phyloP scores from a whole-genome alignment of 2,329 filamentous ascomycete species.

The Diaporthe sp. region DNA sequence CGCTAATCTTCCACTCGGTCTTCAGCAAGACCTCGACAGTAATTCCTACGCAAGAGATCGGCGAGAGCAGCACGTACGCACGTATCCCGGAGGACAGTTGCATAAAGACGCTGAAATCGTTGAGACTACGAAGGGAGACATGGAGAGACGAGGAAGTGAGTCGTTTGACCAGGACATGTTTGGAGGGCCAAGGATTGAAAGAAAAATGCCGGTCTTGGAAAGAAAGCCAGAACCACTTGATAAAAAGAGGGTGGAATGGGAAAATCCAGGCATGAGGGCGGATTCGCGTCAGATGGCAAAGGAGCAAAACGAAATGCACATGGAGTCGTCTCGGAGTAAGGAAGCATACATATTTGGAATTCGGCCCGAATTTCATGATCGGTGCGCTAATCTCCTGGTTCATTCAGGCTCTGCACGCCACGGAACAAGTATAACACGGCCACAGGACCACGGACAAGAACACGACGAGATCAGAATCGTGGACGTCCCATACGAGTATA shows the following conservation, averaged over 20 bases:
- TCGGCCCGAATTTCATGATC: not conserved
- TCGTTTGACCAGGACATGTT: too few relatives aligned
- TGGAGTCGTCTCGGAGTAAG: not conserved
- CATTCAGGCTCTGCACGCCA: not conserved
- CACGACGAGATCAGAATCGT: not conserved
- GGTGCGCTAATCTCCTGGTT: not conserved
- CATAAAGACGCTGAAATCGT: not conserved
- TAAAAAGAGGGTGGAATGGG: too few relatives aligned
- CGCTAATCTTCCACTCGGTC: not conserved
- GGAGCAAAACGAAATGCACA: not conserved
- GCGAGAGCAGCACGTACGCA: not conserved
- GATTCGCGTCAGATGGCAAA: not conserved
- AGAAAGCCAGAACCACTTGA: too few relatives aligned
- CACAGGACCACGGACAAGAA: not conserved
- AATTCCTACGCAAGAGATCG: not conserved
- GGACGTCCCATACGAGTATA: not conserved
- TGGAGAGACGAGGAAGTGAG: not conserved
- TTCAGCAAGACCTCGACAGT: not conserved
- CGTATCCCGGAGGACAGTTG: not conserved
- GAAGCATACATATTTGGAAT: not conserved
- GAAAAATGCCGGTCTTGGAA: too few relatives aligned
- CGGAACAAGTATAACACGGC: not conserved
- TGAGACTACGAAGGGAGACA: not conserved
- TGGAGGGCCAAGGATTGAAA: too few relatives aligned
- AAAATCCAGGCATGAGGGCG: too few relatives aligned